Conservation (phyloP, 1,284 basidiomycete species). For the Microbotryomycetes sp. region DNA sequence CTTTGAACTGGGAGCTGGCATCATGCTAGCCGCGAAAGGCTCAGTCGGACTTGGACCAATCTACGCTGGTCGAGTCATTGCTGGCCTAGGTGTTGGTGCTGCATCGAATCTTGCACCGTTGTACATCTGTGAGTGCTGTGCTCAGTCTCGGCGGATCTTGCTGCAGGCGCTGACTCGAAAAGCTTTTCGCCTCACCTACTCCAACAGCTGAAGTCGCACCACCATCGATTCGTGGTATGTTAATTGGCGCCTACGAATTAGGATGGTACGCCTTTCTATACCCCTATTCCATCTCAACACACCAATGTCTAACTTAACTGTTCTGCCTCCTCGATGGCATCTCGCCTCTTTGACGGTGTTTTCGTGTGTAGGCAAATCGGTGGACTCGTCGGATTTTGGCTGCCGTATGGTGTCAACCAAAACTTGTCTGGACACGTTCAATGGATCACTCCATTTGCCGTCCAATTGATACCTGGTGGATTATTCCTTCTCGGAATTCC, state of each 20-base stretch:
- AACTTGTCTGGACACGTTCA: conserved; percentile 9
- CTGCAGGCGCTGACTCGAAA: no score
- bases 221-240: conserved; percentile 39
- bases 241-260: conserved; percentile 40
- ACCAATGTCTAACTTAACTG: conserved; percentile 16
- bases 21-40: conserved; percentile 20
- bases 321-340: not conserved
- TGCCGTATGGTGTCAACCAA: conserved; percentile 22
- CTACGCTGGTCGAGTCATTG: conserved; percentile 39
- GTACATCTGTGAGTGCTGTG: conserved; percentile 39
- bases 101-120: conserved; percentile 40
- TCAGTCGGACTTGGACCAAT: conserved; percentile 26
- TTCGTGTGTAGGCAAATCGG: no score
- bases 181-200: no score
- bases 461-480: conserved; percentile 53
- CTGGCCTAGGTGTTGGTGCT: conserved; percentile 38
- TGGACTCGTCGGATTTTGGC: conserved; percentile 28
- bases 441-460: conserved; percentile 55
- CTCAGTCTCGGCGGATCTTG: not conserved
- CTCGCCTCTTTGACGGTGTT: not conserved
- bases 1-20: conserved; percentile 38
- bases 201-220: conserved; percentile 5
- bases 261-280: no score
- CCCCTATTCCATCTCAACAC: no score
- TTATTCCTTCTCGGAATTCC: conserved; percentile 49